Evolutionary conservation across 176 grass and related monocot genomes (phyloP).

Genomic region (Phragmites australis): DNA sequence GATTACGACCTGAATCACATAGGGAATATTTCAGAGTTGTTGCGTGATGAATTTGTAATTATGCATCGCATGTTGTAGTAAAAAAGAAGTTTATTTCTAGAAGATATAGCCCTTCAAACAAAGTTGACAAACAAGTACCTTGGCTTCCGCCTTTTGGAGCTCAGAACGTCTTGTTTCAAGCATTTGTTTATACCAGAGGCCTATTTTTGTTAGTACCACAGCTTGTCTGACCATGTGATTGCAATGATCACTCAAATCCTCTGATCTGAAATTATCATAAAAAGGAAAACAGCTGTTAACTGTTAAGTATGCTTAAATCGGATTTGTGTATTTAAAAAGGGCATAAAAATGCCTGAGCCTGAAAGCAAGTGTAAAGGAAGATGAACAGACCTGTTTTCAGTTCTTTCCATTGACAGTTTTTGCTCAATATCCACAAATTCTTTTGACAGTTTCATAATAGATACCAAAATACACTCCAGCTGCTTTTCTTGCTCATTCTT

Average conservation of each 20-base stretch:
- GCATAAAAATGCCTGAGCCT: neutral
- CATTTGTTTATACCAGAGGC: slow-evolving; percentile 75
- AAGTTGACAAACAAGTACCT: slow-evolving; percentile 52
- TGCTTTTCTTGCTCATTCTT: slow-evolving; percentile 75
- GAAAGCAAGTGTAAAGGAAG: slow-evolving; percentile 10
- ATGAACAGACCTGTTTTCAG: slow-evolving; percentile 54
- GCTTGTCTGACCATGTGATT: slow-evolving; percentile 65
- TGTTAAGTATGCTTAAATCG: neutral
- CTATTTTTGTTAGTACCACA: slow-evolving; percentile 68
- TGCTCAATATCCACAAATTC: slow-evolving; percentile 63
- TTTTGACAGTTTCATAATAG: slow-evolving; percentile 76
- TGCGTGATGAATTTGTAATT: neutral
- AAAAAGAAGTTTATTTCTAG: neutral
- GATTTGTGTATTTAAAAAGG: neutral
- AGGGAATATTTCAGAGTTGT: slow-evolving; percentile 6
- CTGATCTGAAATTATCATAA: slow-evolving; percentile 51
- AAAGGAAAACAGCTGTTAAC: neutral
- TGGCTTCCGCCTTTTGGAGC: slow-evolving; percentile 78
- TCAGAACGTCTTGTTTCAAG: slow-evolving; percentile 72
- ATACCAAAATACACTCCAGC: slow-evolving; percentile 58
- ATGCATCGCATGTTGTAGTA: neutral
- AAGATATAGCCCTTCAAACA: neutral
- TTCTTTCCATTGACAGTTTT: slow-evolving; percentile 49
- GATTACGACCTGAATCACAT: slow-evolving; percentile 56
- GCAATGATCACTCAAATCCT: slow-evolving; percentile 64